These are phyloP conservation scores for Vaccinium macrocarpon DNA, from an alignment of 148 eudicot genomes.

Conservation along the genomic window DNA sequence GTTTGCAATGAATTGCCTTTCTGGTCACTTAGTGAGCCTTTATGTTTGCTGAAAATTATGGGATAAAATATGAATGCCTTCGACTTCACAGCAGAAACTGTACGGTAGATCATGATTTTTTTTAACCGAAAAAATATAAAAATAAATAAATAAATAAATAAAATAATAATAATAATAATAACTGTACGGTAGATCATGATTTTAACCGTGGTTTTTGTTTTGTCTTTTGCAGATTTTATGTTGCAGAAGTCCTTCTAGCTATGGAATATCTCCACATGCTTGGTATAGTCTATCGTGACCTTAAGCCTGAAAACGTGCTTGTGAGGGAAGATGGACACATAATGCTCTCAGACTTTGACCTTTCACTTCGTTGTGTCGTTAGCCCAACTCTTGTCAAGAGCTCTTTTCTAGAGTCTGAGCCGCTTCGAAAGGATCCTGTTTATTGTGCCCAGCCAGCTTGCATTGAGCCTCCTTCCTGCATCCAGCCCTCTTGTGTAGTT, in stretches of 20 bases:
- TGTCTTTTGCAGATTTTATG: slow-evolving; percentile 54
- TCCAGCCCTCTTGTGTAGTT: slow-evolving; percentile 64
- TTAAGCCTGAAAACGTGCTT: slow-evolving; percentile 71
- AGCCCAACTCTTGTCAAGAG: slow-evolving; percentile 58
- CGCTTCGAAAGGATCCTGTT: slow-evolving; percentile 37
- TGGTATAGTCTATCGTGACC: slow-evolving; percentile 67
- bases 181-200: neutral
- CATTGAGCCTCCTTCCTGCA: slow-evolving; percentile 56
- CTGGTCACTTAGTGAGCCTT: neutral
- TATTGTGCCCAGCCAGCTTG: slow-evolving; percentile 71
- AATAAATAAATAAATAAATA: too few species aligned
- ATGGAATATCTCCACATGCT: slow-evolving; percentile 83
- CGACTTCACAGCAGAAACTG: too few species aligned
- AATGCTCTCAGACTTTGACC: slow-evolving; percentile 78
- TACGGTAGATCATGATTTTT: neutral
- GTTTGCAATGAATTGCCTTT: neutral
- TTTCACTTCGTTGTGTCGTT: slow-evolving; percentile 65
- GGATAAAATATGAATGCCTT: neutral
- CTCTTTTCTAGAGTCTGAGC: slow-evolving; percentile 36
- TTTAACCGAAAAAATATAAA: too few species aligned
- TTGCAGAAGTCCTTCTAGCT: slow-evolving; percentile 64
- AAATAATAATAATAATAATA: too few species aligned
- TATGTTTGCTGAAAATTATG: neutral
- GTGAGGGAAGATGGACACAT: slow-evolving; percentile 79
- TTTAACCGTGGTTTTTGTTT: neutral